Conservation (phyloP, 441 rosid species). For the Macaranga tanarius region DNA sequence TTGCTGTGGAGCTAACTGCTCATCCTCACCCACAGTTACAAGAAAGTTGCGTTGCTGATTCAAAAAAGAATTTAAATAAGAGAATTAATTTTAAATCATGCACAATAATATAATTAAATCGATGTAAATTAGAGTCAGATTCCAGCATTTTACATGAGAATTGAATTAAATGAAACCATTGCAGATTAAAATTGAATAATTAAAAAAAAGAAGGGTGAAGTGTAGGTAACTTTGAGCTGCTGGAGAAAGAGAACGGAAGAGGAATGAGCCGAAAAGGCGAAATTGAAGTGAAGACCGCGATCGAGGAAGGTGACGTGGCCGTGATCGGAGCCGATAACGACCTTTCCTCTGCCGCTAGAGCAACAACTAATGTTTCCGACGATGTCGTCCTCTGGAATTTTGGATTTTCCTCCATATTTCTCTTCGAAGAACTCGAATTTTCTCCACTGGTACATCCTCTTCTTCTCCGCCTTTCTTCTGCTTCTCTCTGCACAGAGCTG, state of each 20-base stretch:
- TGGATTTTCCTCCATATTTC: constrained; percentile 73
- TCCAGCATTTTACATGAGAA: neutral
- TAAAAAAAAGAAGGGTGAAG: neutral
- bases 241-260: constrained; percentile 82
- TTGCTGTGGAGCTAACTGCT: constrained; percentile 71
- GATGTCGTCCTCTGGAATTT: constrained; percentile 69
- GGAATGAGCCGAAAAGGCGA: constrained; percentile 78
- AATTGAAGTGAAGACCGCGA: constrained; percentile 91
- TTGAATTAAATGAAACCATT: neutral
- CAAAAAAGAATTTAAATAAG: neutral
- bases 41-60: constrained; percentile 89
- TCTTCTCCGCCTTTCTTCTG: no score
- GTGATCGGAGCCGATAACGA: constrained; percentile 80
- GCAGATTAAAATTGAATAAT: neutral
- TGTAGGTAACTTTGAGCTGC: constrained; percentile 67
- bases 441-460: constrained; percentile 82
- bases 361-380: constrained; percentile 66
- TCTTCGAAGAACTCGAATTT: constrained; percentile 99
- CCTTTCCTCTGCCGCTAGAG: constrained; percentile 95
- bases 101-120: no score
- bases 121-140: no score
- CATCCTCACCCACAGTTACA: constrained; percentile 91
- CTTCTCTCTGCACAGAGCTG: no score
- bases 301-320: constrained; percentile 84
- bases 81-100: no score